Evolutionary conservation across 2,329 filamentous ascomycete genomes (phyloP).

Genomic region (Scedosporium aurantiacum): DNA sequence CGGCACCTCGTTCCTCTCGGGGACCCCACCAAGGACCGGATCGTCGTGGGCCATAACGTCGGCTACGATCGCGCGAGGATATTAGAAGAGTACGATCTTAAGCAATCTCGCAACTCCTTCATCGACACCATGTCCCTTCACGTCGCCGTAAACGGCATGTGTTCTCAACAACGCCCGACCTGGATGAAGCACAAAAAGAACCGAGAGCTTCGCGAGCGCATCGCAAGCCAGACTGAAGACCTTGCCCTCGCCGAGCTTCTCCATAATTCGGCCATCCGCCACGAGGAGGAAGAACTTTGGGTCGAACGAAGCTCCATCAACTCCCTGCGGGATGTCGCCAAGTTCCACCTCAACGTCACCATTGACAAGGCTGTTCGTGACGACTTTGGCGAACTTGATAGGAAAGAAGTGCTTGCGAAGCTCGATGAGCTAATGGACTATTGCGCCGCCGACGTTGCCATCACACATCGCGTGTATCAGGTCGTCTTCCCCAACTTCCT

Average conservation of each 20-base stretch:
- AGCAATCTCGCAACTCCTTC: slow-evolving; percentile 76
- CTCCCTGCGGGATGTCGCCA: slow-evolving; percentile 86
- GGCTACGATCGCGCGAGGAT: slow-evolving; percentile 88
- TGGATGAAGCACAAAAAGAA: slow-evolving; percentile 98
- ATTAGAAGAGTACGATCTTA: slow-evolving; percentile 75
- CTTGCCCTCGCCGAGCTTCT: slow-evolving; percentile 62
- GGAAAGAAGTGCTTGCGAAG: slow-evolving; percentile 56
- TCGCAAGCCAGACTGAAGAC: slow-evolving; percentile 60
- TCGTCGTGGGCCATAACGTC: slow-evolving; percentile 90
- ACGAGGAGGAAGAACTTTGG: slow-evolving; percentile 93
- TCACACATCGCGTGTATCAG: slow-evolving; percentile 90
- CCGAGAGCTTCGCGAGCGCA: slow-evolving; percentile 69
- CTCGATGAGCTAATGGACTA: slow-evolving; percentile 82
- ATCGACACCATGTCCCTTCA: slow-evolving; percentile 97
- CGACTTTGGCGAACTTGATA: slow-evolving; percentile 73
- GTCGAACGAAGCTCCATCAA: slow-evolving; percentile 91
- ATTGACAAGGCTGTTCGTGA: slow-evolving; percentile 86
- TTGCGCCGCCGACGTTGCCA: slow-evolving; percentile 84
- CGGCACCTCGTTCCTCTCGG: slow-evolving; percentile 81
- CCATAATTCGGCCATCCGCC: slow-evolving; percentile 51
- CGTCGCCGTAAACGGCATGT: slow-evolving; percentile 98
- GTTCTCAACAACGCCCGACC: slow-evolving; percentile 85
- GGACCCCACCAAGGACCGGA: slow-evolving; percentile 57
- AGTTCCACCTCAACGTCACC: slow-evolving; percentile 84
- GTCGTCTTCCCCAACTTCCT: slow-evolving; percentile 87